Evolutionary conservation across 257 asterid genomes (phyloP).

Genomic region (Verbena officinalis): DNA sequence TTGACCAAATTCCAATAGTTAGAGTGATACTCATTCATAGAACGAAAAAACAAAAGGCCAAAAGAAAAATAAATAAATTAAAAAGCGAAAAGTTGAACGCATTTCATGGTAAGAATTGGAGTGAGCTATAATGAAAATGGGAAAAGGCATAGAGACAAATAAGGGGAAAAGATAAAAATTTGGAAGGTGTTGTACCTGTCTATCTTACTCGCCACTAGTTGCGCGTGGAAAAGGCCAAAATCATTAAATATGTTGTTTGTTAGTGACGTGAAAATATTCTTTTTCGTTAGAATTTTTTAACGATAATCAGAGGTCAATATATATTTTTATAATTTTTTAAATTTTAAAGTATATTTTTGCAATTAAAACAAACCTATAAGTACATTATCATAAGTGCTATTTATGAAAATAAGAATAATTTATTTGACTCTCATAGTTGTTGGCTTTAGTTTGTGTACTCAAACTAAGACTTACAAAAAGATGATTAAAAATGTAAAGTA

Average conservation of each 20-base stretch:
- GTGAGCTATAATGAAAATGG: background rate
- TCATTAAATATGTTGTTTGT: too few relatives aligned
- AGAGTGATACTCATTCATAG: too few relatives aligned
- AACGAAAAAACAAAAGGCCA: too few relatives aligned
- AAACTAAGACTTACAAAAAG: constrained; percentile 2
- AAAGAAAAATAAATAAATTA: background rate
- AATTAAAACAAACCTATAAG: too few relatives aligned
- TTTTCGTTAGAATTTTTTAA: too few relatives aligned
- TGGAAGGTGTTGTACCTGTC: background rate
- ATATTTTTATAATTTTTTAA: too few relatives aligned
- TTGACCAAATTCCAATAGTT: too few relatives aligned
- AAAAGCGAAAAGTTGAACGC: background rate
- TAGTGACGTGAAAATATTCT: too few relatives aligned
- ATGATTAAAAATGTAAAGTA: background rate
- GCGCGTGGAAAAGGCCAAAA: background rate
- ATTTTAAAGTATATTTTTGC: too few relatives aligned
- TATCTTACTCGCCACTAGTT: background rate
- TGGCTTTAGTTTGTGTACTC: background rate
- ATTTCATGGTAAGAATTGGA: background rate
- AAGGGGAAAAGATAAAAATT: background rate
- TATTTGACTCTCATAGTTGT: constrained; percentile 6
- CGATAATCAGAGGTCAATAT: too few relatives aligned
- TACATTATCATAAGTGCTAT: too few relatives aligned
- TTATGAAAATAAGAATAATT: background rate
- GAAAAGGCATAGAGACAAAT: background rate